Percentiles rank a stretch among this genome's conserved stretches.
phyloP scores from a whole-genome alignment of 768 basidiomycete species.

The Boletus rex-veris region DNA sequence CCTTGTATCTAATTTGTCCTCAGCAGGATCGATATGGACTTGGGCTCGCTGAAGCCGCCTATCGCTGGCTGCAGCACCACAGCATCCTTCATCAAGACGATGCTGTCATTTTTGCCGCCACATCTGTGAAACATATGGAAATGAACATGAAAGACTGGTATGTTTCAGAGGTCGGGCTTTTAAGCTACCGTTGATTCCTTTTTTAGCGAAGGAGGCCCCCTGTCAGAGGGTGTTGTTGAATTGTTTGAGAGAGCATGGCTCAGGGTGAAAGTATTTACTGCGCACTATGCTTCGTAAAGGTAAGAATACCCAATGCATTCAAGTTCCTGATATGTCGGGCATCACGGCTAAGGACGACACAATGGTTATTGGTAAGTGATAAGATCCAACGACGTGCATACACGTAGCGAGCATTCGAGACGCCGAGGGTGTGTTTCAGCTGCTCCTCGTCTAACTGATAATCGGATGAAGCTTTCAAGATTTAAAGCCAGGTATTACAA shows the following conservation, averaged over 20 bases:
- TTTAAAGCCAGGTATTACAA: background rate
- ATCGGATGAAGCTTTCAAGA: too few species aligned
- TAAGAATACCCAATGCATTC: background rate
- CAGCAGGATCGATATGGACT: slow-evolving; percentile 11
- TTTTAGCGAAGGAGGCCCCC: slow-evolving; percentile 19
- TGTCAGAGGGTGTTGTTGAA: slow-evolving; percentile 10
- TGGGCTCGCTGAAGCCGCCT: slow-evolving; percentile 7
- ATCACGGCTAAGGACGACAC: too few species aligned
- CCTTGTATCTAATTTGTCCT: background rate
- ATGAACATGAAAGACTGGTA: slow-evolving; percentile 12
- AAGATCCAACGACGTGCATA: too few species aligned
- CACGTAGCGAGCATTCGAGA: background rate
- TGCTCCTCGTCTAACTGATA: background rate
- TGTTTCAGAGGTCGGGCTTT: slow-evolving; percentile 3
- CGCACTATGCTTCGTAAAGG: slow-evolving; percentile 10
- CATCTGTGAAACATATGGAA: slow-evolving; percentile 36
- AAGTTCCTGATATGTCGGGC: background rate
- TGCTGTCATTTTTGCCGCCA: slow-evolving; percentile 38
- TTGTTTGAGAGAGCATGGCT: slow-evolving; percentile 12
- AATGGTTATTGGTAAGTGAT: too few species aligned
- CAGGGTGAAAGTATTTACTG: slow-evolving; percentile 1
- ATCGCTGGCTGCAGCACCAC: slow-evolving; percentile 19
- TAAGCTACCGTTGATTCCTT: background rate
- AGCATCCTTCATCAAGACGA: slow-evolving; percentile 19
- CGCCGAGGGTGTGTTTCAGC: background rate